Base-by-base conservation (phyloP, 177 flowering plant species). In the Vitis hybrid region DNA sequence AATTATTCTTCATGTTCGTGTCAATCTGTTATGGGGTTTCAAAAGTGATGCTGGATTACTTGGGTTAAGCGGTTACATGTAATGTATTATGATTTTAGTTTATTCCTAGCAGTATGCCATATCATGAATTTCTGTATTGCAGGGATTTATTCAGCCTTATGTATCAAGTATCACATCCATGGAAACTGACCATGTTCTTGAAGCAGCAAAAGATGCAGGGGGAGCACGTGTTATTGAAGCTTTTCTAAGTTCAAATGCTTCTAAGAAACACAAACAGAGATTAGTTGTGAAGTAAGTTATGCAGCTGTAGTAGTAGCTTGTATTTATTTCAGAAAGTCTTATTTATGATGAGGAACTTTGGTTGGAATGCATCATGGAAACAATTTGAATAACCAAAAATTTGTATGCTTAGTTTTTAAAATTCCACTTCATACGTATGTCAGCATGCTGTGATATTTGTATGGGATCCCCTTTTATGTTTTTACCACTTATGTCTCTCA, bases 201-300 rank as follows among this genome's bases (percentile, higher is more conserved):
- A 94, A 78, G 71, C 79, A 11, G 89, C 89, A 62, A 91, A 86
- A 78, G 92, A 94, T 78, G 70, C 86, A 14, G 81, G 89, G 6
- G 99, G 97, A 60, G 84, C 94, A 22, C 86, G 92, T 55, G 94
- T 88, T 59, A 62, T 94, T 70, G 99, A 94, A 81, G 86, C 95
- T 60, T 94, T 91, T 78, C 87, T 94, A 71, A 75, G 59, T 75
- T 92, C 97, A 64, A 77, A 79, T 74, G 87, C 82, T 65, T 79
- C 90, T 68, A 76, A 60, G 8, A 90, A 91, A 74, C 88, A 79
- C 55, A 94, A 90, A 74, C 84, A 82, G 68, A 90, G 83, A 81
- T 69, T 94, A 56, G 69, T 92, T 65, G 66, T 60, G 33, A 91
- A 85, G 97, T 92, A 86, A 79, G 92, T 76, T 66, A 18, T 48